A percentile compares a stretch with the other conserved stretches of the same genome.
These are phyloP conservation scores for Phytophthora kernoviae DNA, from an alignment of 352 stramenopile species.

Conservation along the genomic window DNA sequence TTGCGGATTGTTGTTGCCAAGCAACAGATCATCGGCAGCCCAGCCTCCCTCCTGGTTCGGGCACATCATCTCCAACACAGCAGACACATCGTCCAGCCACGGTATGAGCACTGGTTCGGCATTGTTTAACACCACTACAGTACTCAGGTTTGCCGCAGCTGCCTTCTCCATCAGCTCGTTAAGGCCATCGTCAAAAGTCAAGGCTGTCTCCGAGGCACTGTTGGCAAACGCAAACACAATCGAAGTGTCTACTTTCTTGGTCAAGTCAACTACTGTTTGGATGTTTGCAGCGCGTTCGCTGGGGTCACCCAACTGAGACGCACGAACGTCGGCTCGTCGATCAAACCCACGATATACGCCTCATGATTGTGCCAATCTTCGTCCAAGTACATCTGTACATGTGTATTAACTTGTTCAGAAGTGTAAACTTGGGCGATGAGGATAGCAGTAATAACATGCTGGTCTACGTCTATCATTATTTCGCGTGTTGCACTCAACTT, in stretches of 20 bases:
- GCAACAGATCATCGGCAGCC: slow-evolving; percentile 31
- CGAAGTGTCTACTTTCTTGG: slow-evolving; percentile 31
- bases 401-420: no score
- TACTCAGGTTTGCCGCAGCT: slow-evolving; percentile 33
- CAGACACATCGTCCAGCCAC: slow-evolving; percentile 31
- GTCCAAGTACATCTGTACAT: slow-evolving; percentile 32
- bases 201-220: slow-evolving; percentile 22
- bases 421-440: no score
- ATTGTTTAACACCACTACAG: slow-evolving; percentile 38
- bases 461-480: no score
- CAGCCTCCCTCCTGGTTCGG: slow-evolving; percentile 39
- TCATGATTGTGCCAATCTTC: slow-evolving; percentile 32
- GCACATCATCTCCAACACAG: slow-evolving; percentile 36
- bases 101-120: slow-evolving; percentile 32
- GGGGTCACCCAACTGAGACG: slow-evolving; percentile 38
- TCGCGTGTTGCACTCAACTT: no score
- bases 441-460: no score
- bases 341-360: slow-evolving; percentile 26
- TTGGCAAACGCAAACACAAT: slow-evolving; percentile 40
- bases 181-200: slow-evolving; percentile 32
- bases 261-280: slow-evolving; percentile 30
- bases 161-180: slow-evolving; percentile 30
- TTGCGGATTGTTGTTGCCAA: slow-evolving; percentile 34
- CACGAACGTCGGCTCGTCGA: slow-evolving; percentile 34
- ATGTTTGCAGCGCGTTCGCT: slow-evolving; percentile 35